Evolutionary conservation across 257 asterid genomes (phyloP), one percentile per base, ranked within the genome.

Genomic region (Henckelia pumila): DNA sequence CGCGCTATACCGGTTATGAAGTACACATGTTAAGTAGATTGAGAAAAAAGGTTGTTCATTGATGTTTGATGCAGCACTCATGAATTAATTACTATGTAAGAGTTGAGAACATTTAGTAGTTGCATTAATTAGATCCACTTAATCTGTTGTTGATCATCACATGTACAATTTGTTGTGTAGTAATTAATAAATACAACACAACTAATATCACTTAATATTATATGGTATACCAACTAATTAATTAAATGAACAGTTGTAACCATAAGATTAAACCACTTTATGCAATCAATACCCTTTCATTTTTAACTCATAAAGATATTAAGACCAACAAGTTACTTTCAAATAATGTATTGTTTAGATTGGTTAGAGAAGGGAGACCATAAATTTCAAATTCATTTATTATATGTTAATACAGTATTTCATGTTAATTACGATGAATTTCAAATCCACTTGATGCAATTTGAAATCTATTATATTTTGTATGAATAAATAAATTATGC

Each of bases 71-170:
- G 61, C 58, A 61, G 74, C 65, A 72, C 55, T 65, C 53, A 70
- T 74, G 58, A 23, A 55, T 81, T 77, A 80, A 75, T 28, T 28
- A 3, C 70, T 26, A 24, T 14, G 68, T 68, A 59, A 65, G 72
- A 61, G 66, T 75, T 75, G 83, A 77, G 60, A 59, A 72, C 5
- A 28, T 3, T 26, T n/a, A 56, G 33, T 49, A 61, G 57, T 53
- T 69, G 32, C 79, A 75, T 77, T 76, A 58, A 69, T 59, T 70
- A 66, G 59, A 59, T 70, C 53, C 71, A 72, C 71, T 64, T 64
- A 63, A 67, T 53, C 23, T 20, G 29, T 57, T 14, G 65, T 64
- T 52, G 63, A 19, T 20, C 57, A 60, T 40, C 9, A 59, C 67
- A 71, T 65, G 81, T 74, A 35, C 67, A 71, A 63, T 70, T 76